Base-by-base conservation (phyloP, 345 rosid species). In the Syzygium grande region DNA sequence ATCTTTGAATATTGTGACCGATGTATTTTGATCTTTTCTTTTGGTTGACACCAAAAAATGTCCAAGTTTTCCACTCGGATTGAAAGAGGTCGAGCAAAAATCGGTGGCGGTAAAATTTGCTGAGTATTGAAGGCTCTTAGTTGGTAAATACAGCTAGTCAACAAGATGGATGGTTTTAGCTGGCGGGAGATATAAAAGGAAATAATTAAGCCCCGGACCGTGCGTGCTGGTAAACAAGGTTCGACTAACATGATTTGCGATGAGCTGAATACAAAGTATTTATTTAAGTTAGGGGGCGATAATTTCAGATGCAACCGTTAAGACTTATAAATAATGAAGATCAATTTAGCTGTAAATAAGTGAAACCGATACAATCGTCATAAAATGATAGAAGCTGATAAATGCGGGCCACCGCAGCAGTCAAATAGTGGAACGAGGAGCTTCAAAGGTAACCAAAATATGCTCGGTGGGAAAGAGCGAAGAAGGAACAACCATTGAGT, bases 181-280 rank as follows among this genome's bases (percentile, higher is more conserved):
- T 2, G 3, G 9, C 3, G 1, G 4, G 22, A 65, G 43, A 30
- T 65, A 38, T 65, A 30, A 30, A 65, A 65, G 41, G 19, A 65
- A 65, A 3, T 34, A 17, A 73, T 23, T 23, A 19, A 73, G 13
- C 19, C 80, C 49, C 38, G 10, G 49, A 73, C 6, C 80, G 34
- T 38, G 10, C 25, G 80, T 0, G 0, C 38, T 0, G 0, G 7
- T 34, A 68, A 34, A 17, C 0, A 23, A 34, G 79, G 6, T 34
- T 68, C 0, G 3, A 17, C 23, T 68, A 16, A 68, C 0, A 1
- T 6, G 3, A 65, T 65, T 4, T 30, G 2, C 0, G 2, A 30
- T 29, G 43, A 8, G 78, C 5, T 65, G 6, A 1, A 30, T 30
- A 30, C 41, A 3, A 23, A 23, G 3, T 2, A 30, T 15, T 30